Evolutionary conservation across 371 early-diverging fungal species (phyloP).

Genomic region (Choanephora cucurbitarum): DNA sequence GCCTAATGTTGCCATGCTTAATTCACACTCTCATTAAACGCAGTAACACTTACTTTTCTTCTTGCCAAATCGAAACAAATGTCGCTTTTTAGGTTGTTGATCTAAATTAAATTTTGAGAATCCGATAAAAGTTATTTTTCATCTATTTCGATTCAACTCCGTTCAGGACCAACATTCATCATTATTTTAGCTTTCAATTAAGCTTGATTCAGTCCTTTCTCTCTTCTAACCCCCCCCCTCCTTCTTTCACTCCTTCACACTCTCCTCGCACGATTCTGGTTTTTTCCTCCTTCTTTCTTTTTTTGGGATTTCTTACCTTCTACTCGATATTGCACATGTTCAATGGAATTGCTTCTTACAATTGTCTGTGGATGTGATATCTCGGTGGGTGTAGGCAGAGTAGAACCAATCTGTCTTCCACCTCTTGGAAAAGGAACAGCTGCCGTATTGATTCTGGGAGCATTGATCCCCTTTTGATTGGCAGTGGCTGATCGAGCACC

Average conservation of each 20-base stretch:
- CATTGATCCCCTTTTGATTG: neutral
- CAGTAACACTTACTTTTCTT: constrained; percentile 35
- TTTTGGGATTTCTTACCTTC: constrained; percentile 9
- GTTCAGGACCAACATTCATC: constrained; percentile 6
- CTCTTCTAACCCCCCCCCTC: too few species aligned
- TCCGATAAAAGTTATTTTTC: too few species aligned
- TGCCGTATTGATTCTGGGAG: constrained; percentile 14
- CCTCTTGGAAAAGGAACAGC: constrained; percentile 45
- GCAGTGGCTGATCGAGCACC: neutral
- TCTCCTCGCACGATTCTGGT: too few species aligned
- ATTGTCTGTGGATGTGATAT: constrained; percentile 7
- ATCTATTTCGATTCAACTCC: constrained; percentile 7
- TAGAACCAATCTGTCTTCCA: constrained; percentile 35
- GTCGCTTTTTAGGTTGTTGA: constrained; percentile 22
- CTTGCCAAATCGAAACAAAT: constrained; percentile 26
- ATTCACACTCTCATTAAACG: too few species aligned
- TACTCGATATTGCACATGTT: constrained; percentile 11
- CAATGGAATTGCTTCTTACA: constrained; percentile 28
- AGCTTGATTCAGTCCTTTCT: too few species aligned
- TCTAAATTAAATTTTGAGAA: constrained; percentile 10
- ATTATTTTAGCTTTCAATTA: too few species aligned
- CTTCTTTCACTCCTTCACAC: too few species aligned
- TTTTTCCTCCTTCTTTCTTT: neutral
- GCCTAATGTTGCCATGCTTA: too few species aligned
- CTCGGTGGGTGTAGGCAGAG: neutral